These are phyloP conservation scores for Beta corolliflora DNA, from an alignment of 179 eudicot genomes.

Conservation along the genomic window DNA sequence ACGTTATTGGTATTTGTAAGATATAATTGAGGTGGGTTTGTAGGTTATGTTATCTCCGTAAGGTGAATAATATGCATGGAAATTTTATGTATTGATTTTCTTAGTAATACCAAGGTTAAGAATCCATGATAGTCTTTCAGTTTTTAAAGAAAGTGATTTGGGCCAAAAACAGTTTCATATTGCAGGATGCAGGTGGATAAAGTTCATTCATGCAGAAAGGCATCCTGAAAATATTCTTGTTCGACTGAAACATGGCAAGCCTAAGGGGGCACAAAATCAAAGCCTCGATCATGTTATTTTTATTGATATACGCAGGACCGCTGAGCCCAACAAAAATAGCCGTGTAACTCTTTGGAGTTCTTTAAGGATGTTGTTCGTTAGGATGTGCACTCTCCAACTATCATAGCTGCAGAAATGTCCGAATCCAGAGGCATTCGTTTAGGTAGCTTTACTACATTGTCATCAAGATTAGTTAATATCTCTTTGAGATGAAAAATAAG, in stretches of 20 bases:
- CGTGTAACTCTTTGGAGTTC: constrained; percentile 70
- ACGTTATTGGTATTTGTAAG: neutral
- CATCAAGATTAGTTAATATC: no score
- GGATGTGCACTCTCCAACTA: constrained; percentile 76
- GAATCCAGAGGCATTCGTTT: constrained; percentile 72
- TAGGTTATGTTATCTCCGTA: neutral
- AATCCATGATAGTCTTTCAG: neutral
- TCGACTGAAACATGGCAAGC: constrained; percentile 51
- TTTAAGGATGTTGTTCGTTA: constrained; percentile 86
- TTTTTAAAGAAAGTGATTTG: neutral
- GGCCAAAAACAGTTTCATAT: constrained; percentile 6
- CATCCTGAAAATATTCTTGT: constrained; percentile 99
- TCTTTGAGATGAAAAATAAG: no score
- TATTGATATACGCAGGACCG: constrained; percentile 97
- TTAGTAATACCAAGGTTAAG: neutral
- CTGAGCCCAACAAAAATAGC: constrained; percentile 79
- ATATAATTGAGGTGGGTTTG: neutral
- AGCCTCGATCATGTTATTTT: constrained; percentile 87
- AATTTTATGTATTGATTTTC: neutral
- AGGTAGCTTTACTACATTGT: no score
- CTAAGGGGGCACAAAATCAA: constrained; percentile 52
- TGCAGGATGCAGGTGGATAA: constrained; percentile 96
- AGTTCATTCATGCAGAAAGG: constrained; percentile 98
- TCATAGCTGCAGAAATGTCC: constrained; percentile 87
- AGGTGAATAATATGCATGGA: neutral